Conservation (phyloP, 495 filamentous ascomycete species). For the Polyplosphaeria fusca region DNA sequence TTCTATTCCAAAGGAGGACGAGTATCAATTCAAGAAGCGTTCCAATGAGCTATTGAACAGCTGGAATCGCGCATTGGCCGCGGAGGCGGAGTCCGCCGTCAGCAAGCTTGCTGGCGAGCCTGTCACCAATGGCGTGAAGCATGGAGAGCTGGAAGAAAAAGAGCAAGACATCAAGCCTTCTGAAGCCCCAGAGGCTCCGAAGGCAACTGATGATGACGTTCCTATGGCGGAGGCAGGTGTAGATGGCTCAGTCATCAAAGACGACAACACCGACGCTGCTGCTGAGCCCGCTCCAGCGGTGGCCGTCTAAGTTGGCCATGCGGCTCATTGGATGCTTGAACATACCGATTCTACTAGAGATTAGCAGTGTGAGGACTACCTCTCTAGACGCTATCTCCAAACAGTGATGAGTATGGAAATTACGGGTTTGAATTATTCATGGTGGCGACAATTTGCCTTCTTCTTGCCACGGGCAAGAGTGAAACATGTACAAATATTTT, state of each 20-base stretch:
- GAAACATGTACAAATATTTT: too few species aligned
- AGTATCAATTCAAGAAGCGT: constrained; percentile 78
- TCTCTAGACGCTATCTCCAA: too few species aligned
- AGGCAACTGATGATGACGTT: constrained; percentile 20
- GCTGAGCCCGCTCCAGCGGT: constrained; percentile 1
- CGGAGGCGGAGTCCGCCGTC: constrained; percentile 44
- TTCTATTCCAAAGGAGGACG: constrained; percentile 77
- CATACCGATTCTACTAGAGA: too few species aligned
- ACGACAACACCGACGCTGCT: constrained; percentile 6
- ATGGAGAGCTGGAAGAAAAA: constrained; percentile 50
- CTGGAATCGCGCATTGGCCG: constrained; percentile 78
- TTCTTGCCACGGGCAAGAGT: too few species aligned
- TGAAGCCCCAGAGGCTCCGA: constrained; percentile 4
- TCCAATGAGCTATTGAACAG: constrained; percentile 68
- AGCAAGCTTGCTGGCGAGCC: constrained; percentile 6
- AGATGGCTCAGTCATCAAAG: constrained; percentile 3
- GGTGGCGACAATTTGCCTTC: too few species aligned
- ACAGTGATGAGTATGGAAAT: too few species aligned
- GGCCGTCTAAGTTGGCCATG: too few species aligned
- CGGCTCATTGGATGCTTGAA: too few species aligned
- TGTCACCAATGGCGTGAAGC: constrained; percentile 52
- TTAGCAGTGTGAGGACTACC: too few species aligned
- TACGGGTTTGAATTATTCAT: too few species aligned
- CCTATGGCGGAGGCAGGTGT: constrained; percentile 21
- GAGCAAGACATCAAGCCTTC: constrained; percentile 3